Conservation (phyloP, 78 protist genomes). For the Blattamonas nauphoetae region DNA sequence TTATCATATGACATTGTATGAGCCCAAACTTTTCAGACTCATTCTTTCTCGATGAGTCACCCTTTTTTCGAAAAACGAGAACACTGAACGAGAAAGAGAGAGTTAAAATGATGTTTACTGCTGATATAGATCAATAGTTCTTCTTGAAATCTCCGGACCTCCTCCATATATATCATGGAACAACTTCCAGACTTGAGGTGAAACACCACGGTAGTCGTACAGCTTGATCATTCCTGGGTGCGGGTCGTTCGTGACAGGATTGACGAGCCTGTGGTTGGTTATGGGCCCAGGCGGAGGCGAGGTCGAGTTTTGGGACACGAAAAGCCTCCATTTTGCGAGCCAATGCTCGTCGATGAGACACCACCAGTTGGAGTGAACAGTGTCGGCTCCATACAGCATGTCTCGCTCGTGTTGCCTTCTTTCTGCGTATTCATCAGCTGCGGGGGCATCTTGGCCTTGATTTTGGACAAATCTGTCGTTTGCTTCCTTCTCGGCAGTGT, state of each 20-base stretch:
- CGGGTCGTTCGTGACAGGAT: neutral
- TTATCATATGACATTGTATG: too few relatives aligned
- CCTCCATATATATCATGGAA: constrained; percentile 20
- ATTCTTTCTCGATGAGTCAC: too few relatives aligned
- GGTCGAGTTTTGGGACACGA: constrained; percentile 6
- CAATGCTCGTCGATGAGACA: constrained; percentile 30
- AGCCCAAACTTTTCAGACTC: too few relatives aligned
- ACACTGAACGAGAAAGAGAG: too few relatives aligned
- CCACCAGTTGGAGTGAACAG: constrained; percentile 16
- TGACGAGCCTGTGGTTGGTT: neutral
- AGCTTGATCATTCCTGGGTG: constrained; percentile 21
- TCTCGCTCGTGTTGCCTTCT: constrained; percentile 14
- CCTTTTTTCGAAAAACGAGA: too few relatives aligned
- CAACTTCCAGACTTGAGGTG: constrained; percentile 12
- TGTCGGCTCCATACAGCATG: constrained; percentile 23
- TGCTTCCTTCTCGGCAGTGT: neutral
- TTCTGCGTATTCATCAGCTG: neutral
- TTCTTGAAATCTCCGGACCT: neutral
- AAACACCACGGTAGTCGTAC: constrained; percentile 28
- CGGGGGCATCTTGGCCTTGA: neutral
- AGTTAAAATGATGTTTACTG: too few relatives aligned
- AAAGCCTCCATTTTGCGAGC: constrained; percentile 21
- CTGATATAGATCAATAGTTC: neutral
- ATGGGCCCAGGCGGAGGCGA: constrained; percentile 30
- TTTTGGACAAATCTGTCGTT: neutral